Percentiles rank a stretch among this genome's conserved stretches.
phyloP scores from a whole-genome alignment of 305 asterid species.

The Fraxinus latifolia region DNA sequence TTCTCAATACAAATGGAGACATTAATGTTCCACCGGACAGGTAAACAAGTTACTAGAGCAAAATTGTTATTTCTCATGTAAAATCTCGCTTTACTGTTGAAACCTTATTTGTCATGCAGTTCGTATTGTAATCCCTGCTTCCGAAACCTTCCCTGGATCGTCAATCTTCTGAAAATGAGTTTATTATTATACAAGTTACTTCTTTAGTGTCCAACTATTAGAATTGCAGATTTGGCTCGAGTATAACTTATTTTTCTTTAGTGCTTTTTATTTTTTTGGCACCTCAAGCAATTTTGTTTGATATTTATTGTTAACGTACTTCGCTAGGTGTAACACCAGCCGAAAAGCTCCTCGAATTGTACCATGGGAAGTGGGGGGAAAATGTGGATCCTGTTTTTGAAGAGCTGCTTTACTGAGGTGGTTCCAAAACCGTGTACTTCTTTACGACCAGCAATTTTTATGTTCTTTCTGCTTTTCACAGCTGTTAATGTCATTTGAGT shows the following conservation, averaged over 20 bases:
- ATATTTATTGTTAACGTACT: neutral
- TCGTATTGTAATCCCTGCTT: neutral
- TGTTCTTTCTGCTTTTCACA: neutral
- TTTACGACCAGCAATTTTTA: neutral
- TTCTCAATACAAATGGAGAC: neutral
- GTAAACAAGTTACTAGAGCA: neutral
- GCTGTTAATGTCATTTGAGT: slow-evolving; percentile 2
- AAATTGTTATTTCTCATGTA: neutral
- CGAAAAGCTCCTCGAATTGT: slow-evolving; percentile 72
- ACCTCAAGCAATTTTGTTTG: neutral
- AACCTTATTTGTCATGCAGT: neutral
- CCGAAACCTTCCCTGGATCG: neutral
- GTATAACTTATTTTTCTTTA: neutral
- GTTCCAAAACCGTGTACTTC: neutral
- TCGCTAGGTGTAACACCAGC: slow-evolving; percentile 78
- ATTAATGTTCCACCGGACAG: neutral
- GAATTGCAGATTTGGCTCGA: neutral
- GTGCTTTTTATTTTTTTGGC: neutral
- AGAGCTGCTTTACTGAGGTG: slow-evolving; percentile 56
- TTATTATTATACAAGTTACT: neutral
- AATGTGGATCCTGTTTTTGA: slow-evolving; percentile 68
- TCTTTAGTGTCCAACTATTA: neutral
- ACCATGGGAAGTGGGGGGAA: slow-evolving; percentile 82
- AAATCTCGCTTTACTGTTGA: neutral
- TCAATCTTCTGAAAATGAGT: neutral